Base-by-base conservation (phyloP, 805 yeast species). In the Groenewaldozyma salmanticensis region DNA sequence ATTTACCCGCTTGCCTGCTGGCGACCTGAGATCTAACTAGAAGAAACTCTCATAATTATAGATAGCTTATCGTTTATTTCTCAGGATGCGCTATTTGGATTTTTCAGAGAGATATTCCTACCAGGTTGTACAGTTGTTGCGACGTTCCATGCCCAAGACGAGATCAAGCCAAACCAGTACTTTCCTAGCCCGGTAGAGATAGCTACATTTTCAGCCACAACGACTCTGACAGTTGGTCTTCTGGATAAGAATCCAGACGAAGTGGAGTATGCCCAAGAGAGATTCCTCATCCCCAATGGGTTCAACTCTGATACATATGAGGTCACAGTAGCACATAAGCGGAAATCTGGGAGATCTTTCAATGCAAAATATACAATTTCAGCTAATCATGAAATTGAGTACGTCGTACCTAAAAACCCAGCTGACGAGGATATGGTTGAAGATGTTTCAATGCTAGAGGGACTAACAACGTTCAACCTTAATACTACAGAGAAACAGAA, bases 391-490 rank as follows among this genome's bases (percentile, higher is more conserved):
- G 79, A 59, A 49, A 53, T 44, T 65, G 69, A 44, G 63, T 59
- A 44, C 27, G 33, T 52, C 3, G 50, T 48, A 22, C 60, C 59
- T 0, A 45, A 57, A 1, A 45, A 58, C 7, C 50, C 58, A 2
- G 27, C 16, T 2, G 57, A 44, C 37, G 52, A 48, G n/a, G 52
- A 48, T 1, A 53, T 48, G 4, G 55, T 47, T 5, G 62, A 58
- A 18, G 74, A 75, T 24, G 77, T 74, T 13, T 74, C 72, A 13
- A 53, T 81, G 42, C 64, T 90, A 37, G 74, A 78, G 47, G 84
- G 71, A 31, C 67, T 92, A 51, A 85, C 97, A 0, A 92, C 98
- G 0, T 90, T 90, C 66, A 88, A 88, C 50, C 65, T 90, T 42
- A 69, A 77, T 5, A 82, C 94, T 0, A 81, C 79, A 5, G 73